Evolutionary conservation across 768 basidiomycete genomes (phyloP).

Genomic region (Rhodotorula babjevae): DNA sequence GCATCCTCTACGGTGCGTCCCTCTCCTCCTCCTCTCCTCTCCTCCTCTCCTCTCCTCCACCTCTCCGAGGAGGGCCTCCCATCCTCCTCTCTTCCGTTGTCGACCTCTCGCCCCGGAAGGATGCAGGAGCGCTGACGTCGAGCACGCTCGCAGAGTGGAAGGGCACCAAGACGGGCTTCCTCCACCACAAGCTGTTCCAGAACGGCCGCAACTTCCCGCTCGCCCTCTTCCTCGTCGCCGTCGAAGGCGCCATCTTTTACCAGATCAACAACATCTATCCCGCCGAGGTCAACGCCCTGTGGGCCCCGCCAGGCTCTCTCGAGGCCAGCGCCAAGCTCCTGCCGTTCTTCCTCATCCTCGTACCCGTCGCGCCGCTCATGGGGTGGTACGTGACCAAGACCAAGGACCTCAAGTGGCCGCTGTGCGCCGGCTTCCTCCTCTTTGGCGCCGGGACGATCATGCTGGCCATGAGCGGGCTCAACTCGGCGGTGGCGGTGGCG

Average conservation of each 20-base stretch:
- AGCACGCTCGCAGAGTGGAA: constrained; percentile 19
- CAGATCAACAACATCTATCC: constrained; percentile 24
- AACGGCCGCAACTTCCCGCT: constrained; percentile 22
- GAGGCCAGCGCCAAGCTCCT: constrained; percentile 12
- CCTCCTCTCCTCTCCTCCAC: too few relatives aligned
- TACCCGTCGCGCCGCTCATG: constrained; percentile 12
- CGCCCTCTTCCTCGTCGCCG: constrained; percentile 13
- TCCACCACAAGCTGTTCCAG: constrained; percentile 19
- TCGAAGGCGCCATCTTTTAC: constrained; percentile 21
- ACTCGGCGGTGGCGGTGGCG: background rate
- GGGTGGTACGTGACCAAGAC: background rate
- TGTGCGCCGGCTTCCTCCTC: constrained; percentile 6
- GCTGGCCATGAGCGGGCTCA: background rate
- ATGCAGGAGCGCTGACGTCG: too few relatives aligned
- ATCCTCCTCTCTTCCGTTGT: too few relatives aligned
- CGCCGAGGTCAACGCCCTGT: constrained; percentile 2
- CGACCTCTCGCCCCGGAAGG: too few relatives aligned
- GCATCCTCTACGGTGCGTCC: background rate
- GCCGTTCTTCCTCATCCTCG: constrained; percentile 13
- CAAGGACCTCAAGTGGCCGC: constrained; percentile 27
- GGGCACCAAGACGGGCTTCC: constrained; percentile 15
- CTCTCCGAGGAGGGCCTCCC: too few relatives aligned
- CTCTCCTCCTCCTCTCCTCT: too few relatives aligned
- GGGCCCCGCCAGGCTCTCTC: constrained; percentile 10
- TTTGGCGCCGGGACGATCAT: constrained; percentile 4